Evolutionary conservation across 1,284 basidiomycete genomes (phyloP).

Genomic region (Leccinum pachyderme): DNA sequence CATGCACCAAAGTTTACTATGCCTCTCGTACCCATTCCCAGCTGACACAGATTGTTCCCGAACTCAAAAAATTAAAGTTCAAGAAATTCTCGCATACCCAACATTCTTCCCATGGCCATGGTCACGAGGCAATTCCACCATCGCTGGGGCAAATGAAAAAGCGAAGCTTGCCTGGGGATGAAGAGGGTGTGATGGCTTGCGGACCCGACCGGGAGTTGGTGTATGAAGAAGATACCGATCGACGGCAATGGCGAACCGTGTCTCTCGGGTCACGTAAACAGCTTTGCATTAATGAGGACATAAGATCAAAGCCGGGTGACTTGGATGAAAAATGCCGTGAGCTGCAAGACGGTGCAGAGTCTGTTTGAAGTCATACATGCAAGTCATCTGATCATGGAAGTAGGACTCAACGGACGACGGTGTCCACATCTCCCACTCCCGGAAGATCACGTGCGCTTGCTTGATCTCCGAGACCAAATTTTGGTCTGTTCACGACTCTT

Average conservation of each 20-base stretch:
- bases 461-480: conserved; percentile 89
- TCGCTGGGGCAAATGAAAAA: conserved; percentile 16
- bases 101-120: not conserved
- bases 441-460: conserved; percentile 70
- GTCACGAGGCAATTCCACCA: conserved; percentile 11
- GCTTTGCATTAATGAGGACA: conserved; percentile 87
- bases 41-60: conserved; percentile 86
- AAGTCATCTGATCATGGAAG: conserved; percentile 5
- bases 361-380: not conserved
- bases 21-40: conserved; percentile 96
- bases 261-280: conserved; percentile 91
- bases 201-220: not conserved
- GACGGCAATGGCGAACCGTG: conserved; percentile 56
- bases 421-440: conserved; percentile 81
- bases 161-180: conserved; percentile 20
- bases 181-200: conserved; percentile 17
- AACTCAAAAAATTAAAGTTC: conserved; percentile 72
- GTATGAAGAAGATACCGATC: conserved; percentile 17
- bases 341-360: conserved; percentile 67
- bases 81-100: conserved; percentile 17
- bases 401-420: conserved; percentile 61
- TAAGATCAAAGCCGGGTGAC: conserved; percentile 67
- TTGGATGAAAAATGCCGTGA: conserved; percentile 93
- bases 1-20: conserved; percentile 84
- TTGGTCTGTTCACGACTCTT: conserved; percentile 50